These are phyloP conservation scores for Begonia fuchsioides DNA, from an alignment of 306 rosid genomes.

Conservation along the genomic window DNA sequence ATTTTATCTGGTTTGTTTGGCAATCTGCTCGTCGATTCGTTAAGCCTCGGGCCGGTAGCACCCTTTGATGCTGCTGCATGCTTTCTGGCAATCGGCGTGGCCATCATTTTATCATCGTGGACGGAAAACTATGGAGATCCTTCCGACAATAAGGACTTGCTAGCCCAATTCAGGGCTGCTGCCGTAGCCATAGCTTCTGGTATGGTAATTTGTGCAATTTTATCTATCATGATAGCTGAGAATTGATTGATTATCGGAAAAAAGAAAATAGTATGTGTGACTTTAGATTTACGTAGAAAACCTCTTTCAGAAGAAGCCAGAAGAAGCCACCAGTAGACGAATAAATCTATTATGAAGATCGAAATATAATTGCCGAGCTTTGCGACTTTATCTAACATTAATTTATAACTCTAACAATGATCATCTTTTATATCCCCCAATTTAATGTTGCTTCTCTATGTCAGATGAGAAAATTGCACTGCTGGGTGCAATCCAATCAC, in stretches of 20 bases:
- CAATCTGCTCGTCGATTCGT: slow-evolving; percentile 68
- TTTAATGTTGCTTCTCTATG: neutral
- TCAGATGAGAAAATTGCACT: slow-evolving; percentile 67
- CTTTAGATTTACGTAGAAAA: too few species aligned
- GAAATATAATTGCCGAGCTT: too few species aligned
- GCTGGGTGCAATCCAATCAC: slow-evolving; percentile 84
- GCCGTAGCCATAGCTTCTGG: slow-evolving; percentile 95
- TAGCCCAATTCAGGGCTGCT: slow-evolving; percentile 80
- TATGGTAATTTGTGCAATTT: slow-evolving; percentile 23
- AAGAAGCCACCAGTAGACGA: too few species aligned
- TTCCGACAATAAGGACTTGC: slow-evolving; percentile 70
- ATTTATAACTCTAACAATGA: too few species aligned
- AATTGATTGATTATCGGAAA: too few species aligned
- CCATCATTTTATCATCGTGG: slow-evolving; percentile 69
- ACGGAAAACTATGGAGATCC: slow-evolving; percentile 77
- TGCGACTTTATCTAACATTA: too few species aligned
- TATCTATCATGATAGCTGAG: too few species aligned
- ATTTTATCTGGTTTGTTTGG: slow-evolving; percentile 82
- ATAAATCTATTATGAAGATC: too few species aligned
- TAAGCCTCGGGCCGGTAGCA: slow-evolving; percentile 86
- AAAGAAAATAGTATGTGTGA: too few species aligned
- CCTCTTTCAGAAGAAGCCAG: too few species aligned
- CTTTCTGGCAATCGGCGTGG: slow-evolving; percentile 90
- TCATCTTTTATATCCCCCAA: too few species aligned
- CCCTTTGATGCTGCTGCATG: slow-evolving; percentile 98